These are phyloP conservation scores for Tillandsia fasciculata DNA, from an alignment of 176 grass and related monocot species.

Conservation along the genomic window DNA sequence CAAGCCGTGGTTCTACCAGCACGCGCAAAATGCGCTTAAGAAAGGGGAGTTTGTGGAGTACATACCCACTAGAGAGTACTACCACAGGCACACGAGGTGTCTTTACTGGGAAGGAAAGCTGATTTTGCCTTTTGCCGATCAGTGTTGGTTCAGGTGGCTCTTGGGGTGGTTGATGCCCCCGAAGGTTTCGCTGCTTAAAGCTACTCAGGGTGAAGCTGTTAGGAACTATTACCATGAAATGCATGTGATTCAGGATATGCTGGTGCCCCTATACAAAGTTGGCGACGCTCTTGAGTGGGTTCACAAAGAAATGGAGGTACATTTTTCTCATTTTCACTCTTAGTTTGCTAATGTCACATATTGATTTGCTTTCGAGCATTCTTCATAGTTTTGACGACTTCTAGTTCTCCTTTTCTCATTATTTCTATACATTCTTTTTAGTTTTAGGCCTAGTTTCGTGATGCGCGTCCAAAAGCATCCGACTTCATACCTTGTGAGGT, in stretches of 20 bases:
- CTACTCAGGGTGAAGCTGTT: conserved; percentile 79
- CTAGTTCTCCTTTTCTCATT: neutral
- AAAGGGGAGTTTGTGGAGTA: conserved; percentile 97
- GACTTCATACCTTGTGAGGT: too few relatives aligned
- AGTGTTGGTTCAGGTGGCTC: conserved; percentile 91
- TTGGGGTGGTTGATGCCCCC: conserved; percentile 93
- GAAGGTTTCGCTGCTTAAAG: conserved; percentile 92
- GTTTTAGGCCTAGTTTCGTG: too few relatives aligned
- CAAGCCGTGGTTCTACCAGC: conserved; percentile 96
- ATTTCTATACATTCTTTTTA: too few relatives aligned
- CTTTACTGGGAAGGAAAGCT: conserved; percentile 97
- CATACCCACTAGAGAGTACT: conserved; percentile 85
- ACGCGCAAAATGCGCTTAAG: conserved; percentile 61
- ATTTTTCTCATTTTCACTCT: neutral
- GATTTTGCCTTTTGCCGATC: conserved; percentile 80
- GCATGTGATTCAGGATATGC: conserved; percentile 93
- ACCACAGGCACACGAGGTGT: conserved; percentile 87
- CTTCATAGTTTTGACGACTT: neutral
- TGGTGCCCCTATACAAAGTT: conserved; percentile 88
- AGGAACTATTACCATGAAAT: conserved; percentile 96
- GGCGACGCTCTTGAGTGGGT: conserved; percentile 80
- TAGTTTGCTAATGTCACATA: neutral
- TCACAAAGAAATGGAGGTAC: conserved; percentile 81
- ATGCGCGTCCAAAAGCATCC: too few relatives aligned
- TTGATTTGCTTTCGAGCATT: neutral